These are phyloP conservation scores for Escallonia rubra DNA, from an alignment of 129 eudicot species.

Conservation along the genomic window DNA sequence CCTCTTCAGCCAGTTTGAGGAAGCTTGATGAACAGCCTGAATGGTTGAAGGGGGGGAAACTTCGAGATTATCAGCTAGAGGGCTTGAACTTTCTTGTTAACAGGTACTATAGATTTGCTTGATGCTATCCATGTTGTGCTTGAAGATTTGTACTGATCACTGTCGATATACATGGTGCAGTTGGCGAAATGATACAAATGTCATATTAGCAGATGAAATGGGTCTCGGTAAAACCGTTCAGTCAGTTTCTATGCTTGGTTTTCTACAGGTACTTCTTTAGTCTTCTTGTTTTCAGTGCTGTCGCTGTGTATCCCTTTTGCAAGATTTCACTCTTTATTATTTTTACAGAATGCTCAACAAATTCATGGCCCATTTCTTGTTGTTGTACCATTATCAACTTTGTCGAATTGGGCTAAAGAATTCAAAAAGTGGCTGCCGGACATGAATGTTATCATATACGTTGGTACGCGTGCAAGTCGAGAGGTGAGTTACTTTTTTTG, in stretches of 20 bases:
- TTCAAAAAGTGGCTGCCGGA: constrained; percentile 94
- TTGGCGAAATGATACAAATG: constrained; percentile 98
- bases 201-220: constrained; percentile 98
- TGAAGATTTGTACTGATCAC: constrained; percentile 24
- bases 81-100: constrained; percentile 96
- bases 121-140: neutral
- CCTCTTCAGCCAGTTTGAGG: constrained; percentile 74
- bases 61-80: constrained; percentile 99
- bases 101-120: constrained; percentile 46
- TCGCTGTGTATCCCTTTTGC: constrained; percentile 6
- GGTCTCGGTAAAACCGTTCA: constrained; percentile 99
- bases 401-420: constrained; percentile 99
- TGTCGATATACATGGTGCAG: constrained; percentile 50
- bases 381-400: constrained; percentile 93
- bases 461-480: constrained; percentile 99
- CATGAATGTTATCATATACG: constrained; percentile 92
- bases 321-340: neutral
- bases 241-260: constrained; percentile 99
- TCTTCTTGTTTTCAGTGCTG: constrained; percentile 3
- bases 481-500: constrained; percentile 39
- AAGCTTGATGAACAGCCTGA: constrained; percentile 99
- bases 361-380: constrained; percentile 98
- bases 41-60: constrained; percentile 95
- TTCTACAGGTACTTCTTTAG: constrained; percentile 58
- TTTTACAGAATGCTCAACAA: constrained; percentile 83